Evolutionary conservation across 2,329 filamentous ascomycete genomes (phyloP).

Genomic region (Fusarium lyarnte): DNA sequence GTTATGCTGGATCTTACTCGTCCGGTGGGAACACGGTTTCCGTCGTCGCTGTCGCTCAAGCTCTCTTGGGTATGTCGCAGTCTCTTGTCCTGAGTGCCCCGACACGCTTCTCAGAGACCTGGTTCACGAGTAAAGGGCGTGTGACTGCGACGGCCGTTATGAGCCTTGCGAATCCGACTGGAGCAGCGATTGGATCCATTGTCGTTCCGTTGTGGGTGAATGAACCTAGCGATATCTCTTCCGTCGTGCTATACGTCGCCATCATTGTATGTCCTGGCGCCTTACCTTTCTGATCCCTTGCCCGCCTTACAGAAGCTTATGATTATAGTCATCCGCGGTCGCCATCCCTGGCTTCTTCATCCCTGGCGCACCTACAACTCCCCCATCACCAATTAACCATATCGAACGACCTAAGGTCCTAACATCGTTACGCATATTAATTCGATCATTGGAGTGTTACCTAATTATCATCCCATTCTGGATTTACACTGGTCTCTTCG

Average conservation of each 20-base stretch:
- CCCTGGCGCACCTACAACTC: no score
- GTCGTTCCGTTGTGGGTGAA: not conserved
- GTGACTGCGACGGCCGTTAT: not conserved
- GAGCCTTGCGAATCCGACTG: not conserved
- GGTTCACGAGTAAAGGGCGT: not conserved
- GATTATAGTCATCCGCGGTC: no score
- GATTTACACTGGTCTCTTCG: no score
- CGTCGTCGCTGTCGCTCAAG: not conserved
- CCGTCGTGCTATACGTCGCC: rapidly evolving
- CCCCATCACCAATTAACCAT: no score
- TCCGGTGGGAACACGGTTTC: not conserved
- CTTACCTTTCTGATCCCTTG: no score
- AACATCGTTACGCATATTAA: no score
- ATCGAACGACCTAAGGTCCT: no score
- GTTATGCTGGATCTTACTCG: not conserved
- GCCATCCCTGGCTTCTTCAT: no score
- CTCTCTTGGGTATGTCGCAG: not conserved
- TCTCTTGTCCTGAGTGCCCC: not conserved
- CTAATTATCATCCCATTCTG: no score
- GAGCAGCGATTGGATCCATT: not conserved
- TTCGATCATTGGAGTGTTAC: no score
- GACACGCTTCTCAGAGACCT: not conserved
- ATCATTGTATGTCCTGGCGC: not conserved
- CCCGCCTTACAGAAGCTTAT: no score
- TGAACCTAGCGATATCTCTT: not conserved